Base-by-base conservation (phyloP, 192 early-diverging fungal genomes). In the Rhizophlyctis rosea region DNA sequence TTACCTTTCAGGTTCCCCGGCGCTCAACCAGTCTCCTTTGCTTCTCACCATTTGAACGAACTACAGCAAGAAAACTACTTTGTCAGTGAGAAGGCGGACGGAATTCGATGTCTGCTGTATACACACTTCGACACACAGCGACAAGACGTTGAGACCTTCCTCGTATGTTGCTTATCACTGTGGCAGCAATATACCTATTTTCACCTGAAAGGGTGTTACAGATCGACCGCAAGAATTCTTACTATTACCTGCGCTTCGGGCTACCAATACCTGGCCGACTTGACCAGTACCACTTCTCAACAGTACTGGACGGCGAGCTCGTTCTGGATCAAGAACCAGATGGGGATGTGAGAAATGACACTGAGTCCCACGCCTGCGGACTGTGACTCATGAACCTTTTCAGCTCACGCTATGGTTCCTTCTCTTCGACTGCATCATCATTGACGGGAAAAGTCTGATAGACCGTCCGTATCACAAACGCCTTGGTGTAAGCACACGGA, bases 241-340 rank as follows among this genome's bases (percentile, higher is more conserved):
- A 90, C 73, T 88, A 81, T 36, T 66, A 72, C 0, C 72, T 89
- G 0, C 77, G 76, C 21, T 51, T 86, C 24, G 62, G 88, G 24
- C 29, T 77, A 14, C 90, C 93, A 49, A 21, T 68, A 7, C 68
- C 67, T 9, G 64, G 62, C n/a, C 57, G 65, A 23, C 50, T 27
- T 4, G 16, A 23, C n/a, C 50, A 47, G 39, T 86, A 69, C 47
- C 90, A 92, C 47, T 55, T 76, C 47, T 71, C 81, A 44, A 96
- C 93, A 4, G 74, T 98, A 13, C 76, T 98, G 35, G 94, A 98
- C 64, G 93, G 91, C 1, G 96, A 98, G 72, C 76, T 98, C 47
- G 90, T 98, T 9, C 68, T 88, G 2, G 94, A 95, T 64, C 57
- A 54, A 1, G 81, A 90, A 48, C 54, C 61, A 0, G 81, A 89